phyloP scores from a whole-genome alignment of 129 eudicot species.

The Lactuca sativa region DNA sequence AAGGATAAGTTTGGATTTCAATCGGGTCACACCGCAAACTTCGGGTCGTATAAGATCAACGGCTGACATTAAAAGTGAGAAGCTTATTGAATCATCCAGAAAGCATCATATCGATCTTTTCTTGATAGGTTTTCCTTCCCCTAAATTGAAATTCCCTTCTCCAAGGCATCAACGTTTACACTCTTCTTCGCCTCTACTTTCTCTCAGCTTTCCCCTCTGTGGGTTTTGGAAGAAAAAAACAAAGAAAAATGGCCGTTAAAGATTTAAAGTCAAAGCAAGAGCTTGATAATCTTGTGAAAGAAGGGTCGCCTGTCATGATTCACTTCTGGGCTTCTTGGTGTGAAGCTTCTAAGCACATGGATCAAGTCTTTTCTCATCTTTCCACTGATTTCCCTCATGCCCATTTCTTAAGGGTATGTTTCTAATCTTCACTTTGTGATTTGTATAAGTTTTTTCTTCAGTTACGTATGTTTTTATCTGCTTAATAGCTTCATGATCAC shows the following conservation, averaged over 20 bases:
- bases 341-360: slow-evolving; percentile 98
- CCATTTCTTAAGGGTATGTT: slow-evolving; percentile 67
- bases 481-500: neutral
- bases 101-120: slow-evolving; percentile 11
- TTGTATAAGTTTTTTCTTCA: neutral
- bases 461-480: neutral
- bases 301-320: slow-evolving; percentile 52
- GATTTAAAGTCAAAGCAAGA: slow-evolving; percentile 78
- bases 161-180: slow-evolving; percentile 17
- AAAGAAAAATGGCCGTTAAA: slow-evolving; percentile 55
- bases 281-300: slow-evolving; percentile 48
- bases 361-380: slow-evolving; percentile 91
- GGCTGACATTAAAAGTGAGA: slow-evolving; percentile 16
- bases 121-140: slow-evolving; percentile 23
- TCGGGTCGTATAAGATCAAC: slow-evolving; percentile 22
- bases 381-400: slow-evolving; percentile 91
- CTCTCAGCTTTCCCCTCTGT: neutral
- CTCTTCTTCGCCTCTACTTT: neutral
- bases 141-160: slow-evolving; percentile 7
- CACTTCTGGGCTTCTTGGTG: slow-evolving; percentile 99
- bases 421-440: neutral
- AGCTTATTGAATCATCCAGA: slow-evolving; percentile 9
- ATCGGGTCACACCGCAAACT: neutral
- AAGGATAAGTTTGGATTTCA: neutral
- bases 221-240: slow-evolving; percentile 16